phyloP scores from a whole-genome alignment of 495 filamentous ascomycete genomes.

The Astrothelium subdiscretum region DNA sequence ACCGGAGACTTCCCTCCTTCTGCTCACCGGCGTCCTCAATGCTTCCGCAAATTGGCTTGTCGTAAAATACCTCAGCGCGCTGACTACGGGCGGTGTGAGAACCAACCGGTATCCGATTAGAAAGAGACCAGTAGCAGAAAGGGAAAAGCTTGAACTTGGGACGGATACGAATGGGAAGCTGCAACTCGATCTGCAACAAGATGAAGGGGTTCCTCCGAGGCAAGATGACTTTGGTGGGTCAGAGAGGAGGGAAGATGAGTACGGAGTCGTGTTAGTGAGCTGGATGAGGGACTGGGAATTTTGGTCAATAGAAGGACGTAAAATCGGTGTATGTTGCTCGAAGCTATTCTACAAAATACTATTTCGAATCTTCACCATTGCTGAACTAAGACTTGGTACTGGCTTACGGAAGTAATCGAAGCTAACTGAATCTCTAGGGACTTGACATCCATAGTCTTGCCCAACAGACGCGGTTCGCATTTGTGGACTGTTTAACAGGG shows the following conservation, averaged over 20 bases:
- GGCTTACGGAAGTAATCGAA: conserved; percentile 8
- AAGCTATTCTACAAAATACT: conserved; percentile 11
- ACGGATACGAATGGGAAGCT: neutral
- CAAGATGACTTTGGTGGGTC: neutral
- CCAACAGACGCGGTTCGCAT: conserved; percentile 48
- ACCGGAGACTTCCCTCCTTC: conserved; percentile 41
- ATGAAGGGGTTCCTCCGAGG: neutral
- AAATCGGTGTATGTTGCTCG: conserved; percentile 7
- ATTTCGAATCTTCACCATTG: too few species aligned
- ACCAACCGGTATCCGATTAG: neutral
- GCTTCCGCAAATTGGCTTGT: conserved; percentile 30
- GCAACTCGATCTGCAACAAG: neutral
- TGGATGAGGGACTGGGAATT: conserved; percentile 65
- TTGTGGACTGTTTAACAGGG: conserved; percentile 57
- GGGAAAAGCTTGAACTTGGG: neutral
- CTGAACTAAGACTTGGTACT: too few species aligned
- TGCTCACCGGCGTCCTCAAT: conserved; percentile 48
- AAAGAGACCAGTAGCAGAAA: neutral
- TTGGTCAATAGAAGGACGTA: conserved; percentile 40
- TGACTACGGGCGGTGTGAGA: conserved; percentile 24
- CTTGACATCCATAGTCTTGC: conserved; percentile 53
- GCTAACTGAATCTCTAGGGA: conserved; percentile 33
- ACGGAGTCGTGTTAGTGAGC: conserved; percentile 58
- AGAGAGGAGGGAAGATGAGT: neutral
- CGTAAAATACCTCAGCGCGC: conserved; percentile 41